Conservation (phyloP, 495 filamentous ascomycete species). For the Achaetomiella virescens region DNA sequence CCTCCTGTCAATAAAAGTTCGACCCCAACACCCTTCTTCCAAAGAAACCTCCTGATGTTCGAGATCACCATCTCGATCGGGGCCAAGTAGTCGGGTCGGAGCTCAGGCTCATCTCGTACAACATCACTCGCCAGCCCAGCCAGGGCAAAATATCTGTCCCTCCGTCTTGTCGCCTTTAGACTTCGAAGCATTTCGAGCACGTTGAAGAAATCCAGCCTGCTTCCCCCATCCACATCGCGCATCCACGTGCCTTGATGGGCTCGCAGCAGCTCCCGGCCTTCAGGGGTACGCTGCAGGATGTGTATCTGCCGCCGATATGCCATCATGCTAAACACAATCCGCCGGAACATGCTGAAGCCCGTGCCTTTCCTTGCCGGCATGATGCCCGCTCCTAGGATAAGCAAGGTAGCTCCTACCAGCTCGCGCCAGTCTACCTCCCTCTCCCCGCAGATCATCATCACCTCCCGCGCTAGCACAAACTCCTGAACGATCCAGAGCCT, state of each 20-base stretch:
- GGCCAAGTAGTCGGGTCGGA: not conserved
- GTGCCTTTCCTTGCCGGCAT: not conserved
- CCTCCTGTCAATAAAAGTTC: not conserved
- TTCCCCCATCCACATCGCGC: not conserved
- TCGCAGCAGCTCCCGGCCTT: not conserved
- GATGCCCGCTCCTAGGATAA: not conserved
- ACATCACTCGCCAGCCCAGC: not conserved
- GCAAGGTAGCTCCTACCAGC: not conserved
- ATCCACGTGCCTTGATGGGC: not conserved
- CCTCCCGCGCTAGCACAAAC: slow-evolving; percentile 1
- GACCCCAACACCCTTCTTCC: not conserved
- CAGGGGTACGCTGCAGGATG: not conserved
- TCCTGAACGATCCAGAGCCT: slow-evolving; percentile 9
- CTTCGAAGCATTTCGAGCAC: not conserved
- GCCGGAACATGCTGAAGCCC: not conserved
- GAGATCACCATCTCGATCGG: not conserved
- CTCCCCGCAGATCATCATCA: not conserved
- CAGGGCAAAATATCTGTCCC: slow-evolving; percentile 5
- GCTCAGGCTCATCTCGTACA: not conserved
- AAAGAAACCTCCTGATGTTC: not conserved
- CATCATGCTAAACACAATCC: not conserved
- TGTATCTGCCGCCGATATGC: not conserved
- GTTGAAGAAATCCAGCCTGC: not conserved
- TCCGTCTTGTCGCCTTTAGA: not conserved
- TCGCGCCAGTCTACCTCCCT: not conserved